phyloP scores from a whole-genome alignment of 192 early-diverging fungal genomes.

The Backusella liffmaniae region DNA sequence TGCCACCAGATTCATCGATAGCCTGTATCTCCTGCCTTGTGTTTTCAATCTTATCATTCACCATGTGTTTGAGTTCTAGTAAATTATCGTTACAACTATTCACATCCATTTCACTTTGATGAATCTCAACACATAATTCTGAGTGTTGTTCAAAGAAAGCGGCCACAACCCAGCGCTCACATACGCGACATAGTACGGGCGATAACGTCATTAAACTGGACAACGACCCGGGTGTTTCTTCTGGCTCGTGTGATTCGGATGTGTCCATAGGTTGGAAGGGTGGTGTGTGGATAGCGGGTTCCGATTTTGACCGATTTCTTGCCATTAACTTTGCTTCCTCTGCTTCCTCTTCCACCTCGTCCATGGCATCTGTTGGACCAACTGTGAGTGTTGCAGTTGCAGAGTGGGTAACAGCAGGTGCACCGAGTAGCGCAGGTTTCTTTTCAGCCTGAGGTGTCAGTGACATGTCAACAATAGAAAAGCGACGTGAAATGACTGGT shows the following conservation, averaged over 20 bases:
- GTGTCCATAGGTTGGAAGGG: not conserved
- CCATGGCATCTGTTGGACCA: not conserved
- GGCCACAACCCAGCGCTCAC: slow-evolving; percentile 70
- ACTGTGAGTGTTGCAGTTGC: not conserved
- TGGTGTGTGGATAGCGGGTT: slow-evolving; percentile 17
- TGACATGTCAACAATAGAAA: slow-evolving; percentile 20
- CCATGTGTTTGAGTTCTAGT: slow-evolving; percentile 53
- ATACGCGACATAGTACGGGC: slow-evolving; percentile 73
- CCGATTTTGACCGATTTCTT: slow-evolving; percentile 20
- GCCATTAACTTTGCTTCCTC: not conserved
- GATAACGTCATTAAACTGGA: slow-evolving; percentile 23
- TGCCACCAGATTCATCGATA: not conserved
- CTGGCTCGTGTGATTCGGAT: not conserved
- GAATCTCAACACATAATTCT: slow-evolving; percentile 66
- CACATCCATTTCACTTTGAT: slow-evolving; percentile 77
- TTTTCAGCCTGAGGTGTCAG: slow-evolving; percentile 9
- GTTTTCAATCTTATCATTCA: slow-evolving; percentile 30
- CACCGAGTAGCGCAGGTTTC: not conserved
- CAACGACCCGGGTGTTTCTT: not conserved
- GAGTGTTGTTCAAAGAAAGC: slow-evolving; percentile 76
- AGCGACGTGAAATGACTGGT: slow-evolving; percentile 45
- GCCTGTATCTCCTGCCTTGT: not conserved
- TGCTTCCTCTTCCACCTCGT: not conserved
- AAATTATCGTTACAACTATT: slow-evolving; percentile 70
- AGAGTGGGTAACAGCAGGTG: not conserved